Conservation (phyloP, 2,329 filamentous ascomycete species). For the Dactylella cylindrospora region DNA sequence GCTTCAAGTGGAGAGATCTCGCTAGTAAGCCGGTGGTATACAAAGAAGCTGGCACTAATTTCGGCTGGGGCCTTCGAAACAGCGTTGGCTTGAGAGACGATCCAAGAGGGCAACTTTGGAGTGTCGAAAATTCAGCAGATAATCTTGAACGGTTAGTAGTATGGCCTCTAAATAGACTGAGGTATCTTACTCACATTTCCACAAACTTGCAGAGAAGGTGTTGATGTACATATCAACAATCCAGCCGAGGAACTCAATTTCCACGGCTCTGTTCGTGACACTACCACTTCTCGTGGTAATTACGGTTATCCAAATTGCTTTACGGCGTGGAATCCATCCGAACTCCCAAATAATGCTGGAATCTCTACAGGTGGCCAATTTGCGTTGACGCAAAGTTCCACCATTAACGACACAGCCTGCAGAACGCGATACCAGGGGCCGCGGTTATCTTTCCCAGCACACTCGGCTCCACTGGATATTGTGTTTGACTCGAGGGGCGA, state of each 20-base stretch:
- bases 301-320: slow-evolving; percentile 73
- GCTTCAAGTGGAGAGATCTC: slow-evolving; percentile 58
- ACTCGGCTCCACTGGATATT: slow-evolving; percentile 71
- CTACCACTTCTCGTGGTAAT: slow-evolving; percentile 58
- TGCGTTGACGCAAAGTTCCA: slow-evolving; percentile 51
- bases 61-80: slow-evolving; percentile 73
- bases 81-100: slow-evolving; percentile 70
- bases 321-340: slow-evolving; percentile 63
- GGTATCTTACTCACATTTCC: too few relatives aligned
- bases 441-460: slow-evolving; percentile 64
- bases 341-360: slow-evolving; percentile 53
- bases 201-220: slow-evolving; percentile 54
- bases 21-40: slow-evolving; percentile 57
- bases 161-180: too few relatives aligned
- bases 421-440: slow-evolving; percentile 55
- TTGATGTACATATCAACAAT: slow-evolving; percentile 67
- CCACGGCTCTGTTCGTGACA: slow-evolving; percentile 58
- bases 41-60: slow-evolving; percentile 55
- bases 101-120: slow-evolving; percentile 57
- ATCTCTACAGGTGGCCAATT: slow-evolving; percentile 59
- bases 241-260: slow-evolving; percentile 73
- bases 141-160: slow-evolving; percentile 54
- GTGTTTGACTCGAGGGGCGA: slow-evolving; percentile 62
- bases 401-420: slow-evolving; percentile 56
- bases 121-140: slow-evolving; percentile 72